Evolutionary conservation across 306 rosid species (phyloP).

Genomic region (Malus domestica): ASM211411v1 NC_041793.1:30367001-30367500

Average conservation of each 20-base stretch:
- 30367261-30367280: background rate
- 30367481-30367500: constrained; percentile 2
- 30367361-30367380: too few species aligned
- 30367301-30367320: too few species aligned
- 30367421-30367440: background rate
- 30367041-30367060: too few species aligned
- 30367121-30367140: too few species aligned
- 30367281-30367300: background rate
- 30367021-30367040: too few species aligned
- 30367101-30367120: too few species aligned
- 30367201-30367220: background rate
- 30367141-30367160: too few species aligned
- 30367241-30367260: background rate
- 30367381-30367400: background rate
- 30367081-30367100: too few species aligned
- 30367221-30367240: background rate
- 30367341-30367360: background rate
- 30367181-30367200: background rate
- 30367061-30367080: too few species aligned
- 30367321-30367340: background rate
- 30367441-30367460: background rate
- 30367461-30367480: background rate
- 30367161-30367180: too few species aligned
- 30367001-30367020: too few species aligned
- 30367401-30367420: background rate